These are phyloP conservation scores for Saprolegnia diclina DNA, from an alignment of 352 stramenopile genomes.

Conservation along the genomic window DNA sequence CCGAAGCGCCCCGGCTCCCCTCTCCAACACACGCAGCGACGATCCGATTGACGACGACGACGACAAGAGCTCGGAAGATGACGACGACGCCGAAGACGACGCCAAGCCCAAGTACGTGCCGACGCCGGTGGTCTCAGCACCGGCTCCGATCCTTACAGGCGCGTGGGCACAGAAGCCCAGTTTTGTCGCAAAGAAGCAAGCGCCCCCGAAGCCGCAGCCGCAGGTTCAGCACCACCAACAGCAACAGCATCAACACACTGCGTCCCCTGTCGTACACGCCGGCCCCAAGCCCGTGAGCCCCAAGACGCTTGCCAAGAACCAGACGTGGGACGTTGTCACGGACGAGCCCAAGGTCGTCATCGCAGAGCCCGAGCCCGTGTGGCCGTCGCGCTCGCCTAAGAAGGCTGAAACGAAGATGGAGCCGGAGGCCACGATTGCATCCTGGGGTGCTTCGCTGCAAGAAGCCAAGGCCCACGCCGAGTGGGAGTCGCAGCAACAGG, in stretches of 20 bases:
- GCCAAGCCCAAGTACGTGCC: conserved; percentile 14
- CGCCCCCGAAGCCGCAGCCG: conserved; percentile 33
- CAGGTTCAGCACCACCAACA: conserved; percentile 21
- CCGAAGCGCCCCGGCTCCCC: conserved; percentile 17
- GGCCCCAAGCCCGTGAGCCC: conserved; percentile 34
- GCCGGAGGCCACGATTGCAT: conserved; percentile 24
- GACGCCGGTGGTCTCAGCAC: conserved; percentile 38
- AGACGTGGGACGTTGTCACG: conserved; percentile 22
- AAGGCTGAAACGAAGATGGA: conserved; percentile 40
- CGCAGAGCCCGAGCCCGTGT: conserved; percentile 19
- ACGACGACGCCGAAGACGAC: conserved; percentile 30
- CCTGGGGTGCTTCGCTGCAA: conserved; percentile 23
- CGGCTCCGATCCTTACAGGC: conserved; percentile 49
- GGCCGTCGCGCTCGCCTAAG: conserved; percentile 27
- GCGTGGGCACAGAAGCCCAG: conserved; percentile 74
- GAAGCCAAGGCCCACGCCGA: conserved; percentile 11
- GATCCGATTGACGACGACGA: conserved; percentile 29
- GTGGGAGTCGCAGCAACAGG: not conserved
- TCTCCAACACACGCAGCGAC: conserved; percentile 30
- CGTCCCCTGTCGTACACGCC: not conserved
- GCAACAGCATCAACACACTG: conserved; percentile 18
- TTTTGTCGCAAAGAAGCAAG: conserved; percentile 32
- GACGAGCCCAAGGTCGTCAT: conserved; percentile 3
- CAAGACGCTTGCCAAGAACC: conserved; percentile 38
- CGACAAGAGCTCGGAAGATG: conserved; percentile 14